A percentile compares a stretch with the other conserved stretches of the same genome.
Conservation (phyloP, 768 basidiomycete genomes). For the Termitomyces sp. region DNA sequence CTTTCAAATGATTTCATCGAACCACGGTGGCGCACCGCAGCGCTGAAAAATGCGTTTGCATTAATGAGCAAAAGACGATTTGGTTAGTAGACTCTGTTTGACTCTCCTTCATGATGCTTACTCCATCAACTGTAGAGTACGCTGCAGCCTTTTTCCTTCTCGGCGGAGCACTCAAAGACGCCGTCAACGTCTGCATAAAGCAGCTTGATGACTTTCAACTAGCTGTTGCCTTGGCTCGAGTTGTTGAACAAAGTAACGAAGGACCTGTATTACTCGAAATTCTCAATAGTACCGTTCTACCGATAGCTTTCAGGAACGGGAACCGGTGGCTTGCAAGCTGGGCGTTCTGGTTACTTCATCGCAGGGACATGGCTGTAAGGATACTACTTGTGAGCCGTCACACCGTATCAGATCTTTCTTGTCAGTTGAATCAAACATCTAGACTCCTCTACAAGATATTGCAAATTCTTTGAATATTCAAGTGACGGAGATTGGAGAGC, state of each 20-base stretch:
- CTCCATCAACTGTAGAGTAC: slow-evolving; percentile 59
- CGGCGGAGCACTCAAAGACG: slow-evolving; percentile 85
- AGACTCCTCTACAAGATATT: slow-evolving; percentile 80
- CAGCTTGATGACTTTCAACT: slow-evolving; percentile 90
- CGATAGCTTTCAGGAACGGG: slow-evolving; percentile 80
- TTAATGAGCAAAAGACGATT: slow-evolving; percentile 88
- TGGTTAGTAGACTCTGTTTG: slow-evolving; percentile 49
- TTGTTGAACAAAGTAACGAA: slow-evolving; percentile 79
- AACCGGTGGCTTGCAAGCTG: slow-evolving; percentile 94
- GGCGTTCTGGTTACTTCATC: slow-evolving; percentile 93
- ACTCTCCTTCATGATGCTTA: background rate
- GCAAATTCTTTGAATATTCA: slow-evolving; percentile 54
- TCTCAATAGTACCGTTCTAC: slow-evolving; percentile 73
- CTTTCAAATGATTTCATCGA: slow-evolving; percentile 85
- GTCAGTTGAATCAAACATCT: background rate
- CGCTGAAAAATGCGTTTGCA: slow-evolving; percentile 94
- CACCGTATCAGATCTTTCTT: background rate
- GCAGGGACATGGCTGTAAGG: slow-evolving; percentile 86
- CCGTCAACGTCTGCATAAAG: slow-evolving; percentile 85
- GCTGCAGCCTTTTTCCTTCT: slow-evolving; percentile 98
- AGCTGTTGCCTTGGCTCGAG: slow-evolving; percentile 81
- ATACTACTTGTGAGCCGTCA: slow-evolving; percentile 71
- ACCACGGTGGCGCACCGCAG: slow-evolving; percentile 87
- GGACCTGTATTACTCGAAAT: slow-evolving; percentile 75
- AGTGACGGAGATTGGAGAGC: slow-evolving; percentile 71